Evolutionary conservation across 306 rosid genomes (phyloP).

Genomic region (Arachis stenosperma): DNA sequence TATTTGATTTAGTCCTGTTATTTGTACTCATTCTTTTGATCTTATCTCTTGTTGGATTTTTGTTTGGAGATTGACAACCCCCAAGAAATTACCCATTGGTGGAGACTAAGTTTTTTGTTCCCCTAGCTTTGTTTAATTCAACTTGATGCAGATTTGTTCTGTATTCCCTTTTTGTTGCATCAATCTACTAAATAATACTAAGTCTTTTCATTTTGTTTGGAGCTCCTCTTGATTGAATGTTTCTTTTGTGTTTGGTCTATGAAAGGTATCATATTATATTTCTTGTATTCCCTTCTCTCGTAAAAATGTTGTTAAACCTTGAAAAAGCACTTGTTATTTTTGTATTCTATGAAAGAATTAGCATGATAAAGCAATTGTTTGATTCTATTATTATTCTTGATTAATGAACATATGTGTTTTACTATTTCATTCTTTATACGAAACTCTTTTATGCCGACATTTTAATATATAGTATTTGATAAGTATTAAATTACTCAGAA

Average conservation of each 20-base stretch:
- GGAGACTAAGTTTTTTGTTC: conserved; percentile 4
- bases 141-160: conserved; percentile 22
- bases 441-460: too few relatives aligned
- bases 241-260: not conserved
- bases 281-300: not conserved
- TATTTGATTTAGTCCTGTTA: not conserved
- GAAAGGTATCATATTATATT: not conserved
- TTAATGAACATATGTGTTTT: conserved; percentile 20
- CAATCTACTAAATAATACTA: not conserved
- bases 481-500: too few relatives aligned
- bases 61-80: conserved; percentile 7
- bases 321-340: not conserved
- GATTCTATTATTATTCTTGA: conserved; percentile 8
- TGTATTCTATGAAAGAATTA: conserved; percentile 33
- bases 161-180: not conserved
- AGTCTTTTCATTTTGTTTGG: not conserved
- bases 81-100: not conserved
- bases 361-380: conserved; percentile 25
- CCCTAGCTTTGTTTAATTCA: conserved; percentile 4
- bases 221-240: conserved; percentile 6
- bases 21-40: conserved; percentile 35
- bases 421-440: too few relatives aligned
- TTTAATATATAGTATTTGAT: too few relatives aligned
- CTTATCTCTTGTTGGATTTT: conserved; percentile 32
- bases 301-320: not conserved